Evolutionary conservation across 2,329 filamentous ascomycete species (phyloP).

Genomic region (Neurospora crassa): DNA sequence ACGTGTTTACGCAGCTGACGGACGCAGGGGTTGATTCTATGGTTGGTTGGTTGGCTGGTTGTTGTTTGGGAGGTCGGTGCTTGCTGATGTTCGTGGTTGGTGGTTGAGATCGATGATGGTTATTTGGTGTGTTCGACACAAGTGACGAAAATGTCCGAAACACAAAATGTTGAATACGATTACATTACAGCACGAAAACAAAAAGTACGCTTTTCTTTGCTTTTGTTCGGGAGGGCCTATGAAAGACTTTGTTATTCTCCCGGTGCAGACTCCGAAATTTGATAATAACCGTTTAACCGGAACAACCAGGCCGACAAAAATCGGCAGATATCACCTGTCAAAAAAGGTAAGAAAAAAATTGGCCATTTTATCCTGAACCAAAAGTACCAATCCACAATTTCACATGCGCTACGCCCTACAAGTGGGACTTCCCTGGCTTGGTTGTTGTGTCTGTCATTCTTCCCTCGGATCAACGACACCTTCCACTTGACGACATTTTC

Average conservation of each 20-base stretch:
- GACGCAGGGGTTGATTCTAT: neutral
- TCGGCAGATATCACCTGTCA: neutral
- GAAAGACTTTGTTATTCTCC: neutral
- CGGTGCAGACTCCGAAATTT: neutral
- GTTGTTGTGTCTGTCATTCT: neutral
- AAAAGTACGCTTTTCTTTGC: neutral
- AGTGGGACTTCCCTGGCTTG: neutral
- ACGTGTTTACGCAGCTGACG: neutral
- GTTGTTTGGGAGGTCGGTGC: neutral
- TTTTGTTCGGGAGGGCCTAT: neutral
- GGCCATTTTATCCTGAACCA: neutral
- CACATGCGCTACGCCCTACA: neutral
- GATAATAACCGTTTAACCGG: neutral
- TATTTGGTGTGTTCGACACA: neutral
- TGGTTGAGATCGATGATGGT: neutral
- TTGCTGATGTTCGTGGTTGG: neutral
- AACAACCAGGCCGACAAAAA: neutral
- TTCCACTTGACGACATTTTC: no score
- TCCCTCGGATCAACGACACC: neutral
- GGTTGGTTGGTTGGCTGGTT: neutral
- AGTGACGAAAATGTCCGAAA: neutral
- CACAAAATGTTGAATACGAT: neutral
- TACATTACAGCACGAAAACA: neutral
- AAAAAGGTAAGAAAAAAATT: neutral
- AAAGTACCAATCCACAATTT: neutral